Conservation (phyloP, 495 filamentous ascomycete genomes). For the Neurospora hispaniola region DNA sequence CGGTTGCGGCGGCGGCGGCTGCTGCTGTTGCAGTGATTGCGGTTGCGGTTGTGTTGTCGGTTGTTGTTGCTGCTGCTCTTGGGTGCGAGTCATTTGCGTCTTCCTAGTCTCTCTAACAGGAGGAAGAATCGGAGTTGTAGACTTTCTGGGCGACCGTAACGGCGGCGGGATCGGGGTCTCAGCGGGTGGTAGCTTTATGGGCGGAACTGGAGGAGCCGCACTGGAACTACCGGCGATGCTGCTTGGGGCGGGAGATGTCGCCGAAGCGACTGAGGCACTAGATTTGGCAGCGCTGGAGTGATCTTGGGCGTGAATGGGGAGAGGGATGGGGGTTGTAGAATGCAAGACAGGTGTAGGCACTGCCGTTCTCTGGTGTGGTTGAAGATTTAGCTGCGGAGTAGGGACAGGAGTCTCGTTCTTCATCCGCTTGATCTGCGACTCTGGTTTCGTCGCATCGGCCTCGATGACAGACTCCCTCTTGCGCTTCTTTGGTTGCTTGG, state of each 20-base stretch:
- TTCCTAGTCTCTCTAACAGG: conserved; percentile 33
- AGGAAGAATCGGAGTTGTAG: conserved; percentile 43
- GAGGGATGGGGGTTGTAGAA: conserved; percentile 28
- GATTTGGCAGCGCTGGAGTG: conserved; percentile 21
- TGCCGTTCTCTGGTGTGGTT: conserved; percentile 13
- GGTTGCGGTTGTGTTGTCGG: conserved; percentile 22
- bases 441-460: conserved; percentile 32
- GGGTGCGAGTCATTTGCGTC: conserved; percentile 14
- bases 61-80: conserved; percentile 14
- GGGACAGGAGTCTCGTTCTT: conserved; percentile 47
- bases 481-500: conserved; percentile 34
- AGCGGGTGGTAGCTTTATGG: conserved; percentile 19
- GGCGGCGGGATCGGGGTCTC: conserved; percentile 24
- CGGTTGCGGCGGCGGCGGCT: conserved; percentile 3
- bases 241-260: conserved; percentile 21
- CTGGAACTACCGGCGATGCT: conserved; percentile 11
- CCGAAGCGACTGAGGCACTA: conserved; percentile 13
- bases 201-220: not conserved
- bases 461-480: conserved; percentile 42
- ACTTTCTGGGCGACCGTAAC: conserved; percentile 34
- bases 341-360: conserved; percentile 12
- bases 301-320: conserved; percentile 21
- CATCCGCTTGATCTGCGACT: conserved; percentile 40
- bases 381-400: conserved; percentile 30
- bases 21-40: conserved; percentile 10